Evolutionary conservation across 441 rosid genomes (phyloP), one percentile per base, ranked within the genome.

Genomic region (Breynia disticha): DNA sequence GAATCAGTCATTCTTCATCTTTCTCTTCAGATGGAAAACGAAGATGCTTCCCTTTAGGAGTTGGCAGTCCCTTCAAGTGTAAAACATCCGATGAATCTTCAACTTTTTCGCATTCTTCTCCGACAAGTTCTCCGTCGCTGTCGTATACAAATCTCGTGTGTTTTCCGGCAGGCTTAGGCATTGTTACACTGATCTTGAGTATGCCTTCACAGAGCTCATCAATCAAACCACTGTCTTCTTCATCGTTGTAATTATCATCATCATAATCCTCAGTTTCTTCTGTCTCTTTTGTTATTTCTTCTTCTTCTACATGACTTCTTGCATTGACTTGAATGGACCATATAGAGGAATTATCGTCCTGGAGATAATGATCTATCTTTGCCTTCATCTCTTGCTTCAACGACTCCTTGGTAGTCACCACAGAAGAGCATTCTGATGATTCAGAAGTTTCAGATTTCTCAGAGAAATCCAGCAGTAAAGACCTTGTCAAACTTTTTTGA

Each of bases 291-390:
- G 48, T 19, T 41, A 71, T 74, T 4, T 75, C 77, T 0, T 72
- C 80, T 0, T 75, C 78, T 9, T 69, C 81, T 48, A 70, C 79
- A 55, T 55, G 63, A 28, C 66, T 57, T 58, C 93, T 77, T 52
- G 87, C 81, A 58, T 81, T 80, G 20, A 61, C 90, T 74, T 85
- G 95, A 67, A 85, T 74, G 16, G 98, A 90, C 96, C 96, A 87
- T 41, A 72, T 44, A 11, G 96, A 85, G 24, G 80, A 72, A 61
- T 61, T 62, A 46, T 83, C 96, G 46, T 79, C 90, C 16, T 50
- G 49, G n/a, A 5, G 59, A 9, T 10, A 32, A 55, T 11, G 67
- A 46, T 42, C 69, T 75, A 45, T 57, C 73, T 47, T 54, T 52
- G 56, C 44, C 18, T 20, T 32, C 57, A 11, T 57, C 54, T 13